Percentiles rank a stretch among this genome's conserved stretches.
phyloP scores from a whole-genome alignment of 2,329 filamentous ascomycete genomes.

The Hypoxylon sp. region DNA sequence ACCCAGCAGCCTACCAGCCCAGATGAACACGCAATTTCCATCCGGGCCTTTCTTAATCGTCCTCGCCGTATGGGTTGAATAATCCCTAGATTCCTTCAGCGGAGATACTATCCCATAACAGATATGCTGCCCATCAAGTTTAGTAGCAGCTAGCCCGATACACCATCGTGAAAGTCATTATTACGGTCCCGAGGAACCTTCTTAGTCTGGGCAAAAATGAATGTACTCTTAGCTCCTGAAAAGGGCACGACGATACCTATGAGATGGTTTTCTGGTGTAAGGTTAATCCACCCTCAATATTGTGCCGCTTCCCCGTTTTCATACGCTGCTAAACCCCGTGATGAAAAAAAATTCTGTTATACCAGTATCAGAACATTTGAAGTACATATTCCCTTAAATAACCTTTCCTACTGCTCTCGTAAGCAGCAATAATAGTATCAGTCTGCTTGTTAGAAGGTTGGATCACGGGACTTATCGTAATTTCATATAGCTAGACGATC shows the following conservation, averaged over 20 bases:
- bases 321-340: neutral
- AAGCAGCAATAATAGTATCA: conserved; percentile 1
- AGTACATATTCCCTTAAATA: conserved; percentile 2
- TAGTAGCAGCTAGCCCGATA: neutral
- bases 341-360: too few relatives aligned
- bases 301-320: neutral
- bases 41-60: neutral
- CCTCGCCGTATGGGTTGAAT: neutral
- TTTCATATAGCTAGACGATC: neutral
- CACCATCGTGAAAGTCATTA: neutral
- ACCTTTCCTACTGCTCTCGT: neutral
- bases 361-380: neutral
- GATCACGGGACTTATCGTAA: neutral
- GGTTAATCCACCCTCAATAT: neutral
- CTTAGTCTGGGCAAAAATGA: neutral
- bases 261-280: neutral
- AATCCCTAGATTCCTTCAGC: neutral
- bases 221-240: neutral
- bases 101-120: neutral
- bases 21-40: neutral
- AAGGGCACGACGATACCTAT: neutral
- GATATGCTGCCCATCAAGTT: neutral
- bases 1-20: neutral
- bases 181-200: neutral
- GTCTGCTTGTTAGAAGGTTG: neutral